Conservation (phyloP, 352 stramenopile species). For the Lagenidium sp. region DNA sequence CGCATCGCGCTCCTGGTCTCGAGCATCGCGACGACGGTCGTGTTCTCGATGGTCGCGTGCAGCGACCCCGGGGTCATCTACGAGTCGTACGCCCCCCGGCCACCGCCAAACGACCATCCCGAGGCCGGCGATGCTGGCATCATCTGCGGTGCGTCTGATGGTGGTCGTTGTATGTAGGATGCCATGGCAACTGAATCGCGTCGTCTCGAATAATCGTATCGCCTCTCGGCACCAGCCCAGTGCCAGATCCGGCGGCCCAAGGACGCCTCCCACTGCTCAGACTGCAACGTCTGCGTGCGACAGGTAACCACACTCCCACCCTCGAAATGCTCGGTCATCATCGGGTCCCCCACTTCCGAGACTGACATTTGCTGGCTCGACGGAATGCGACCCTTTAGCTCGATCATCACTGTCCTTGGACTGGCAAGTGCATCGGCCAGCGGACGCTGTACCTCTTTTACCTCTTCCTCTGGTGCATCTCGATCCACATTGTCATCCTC, state of each 20-base stretch:
- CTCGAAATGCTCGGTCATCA: background rate
- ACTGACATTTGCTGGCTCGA: conserved; percentile 1
- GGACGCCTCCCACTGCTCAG: conserved; percentile 68
- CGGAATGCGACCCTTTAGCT: conserved; percentile 28
- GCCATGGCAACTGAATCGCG: too few species aligned
- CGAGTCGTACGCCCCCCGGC: conserved; percentile 25
- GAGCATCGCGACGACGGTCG: conserved; percentile 45
- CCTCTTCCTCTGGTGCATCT: conserved; percentile 28
- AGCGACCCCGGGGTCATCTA: conserved; percentile 69
- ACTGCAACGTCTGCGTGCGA: conserved; percentile 66
- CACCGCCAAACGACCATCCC: conserved; percentile 11
- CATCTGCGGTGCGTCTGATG: conserved; percentile 58
- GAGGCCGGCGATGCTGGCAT: conserved; percentile 39
- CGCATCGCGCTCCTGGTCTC: conserved; percentile 39
- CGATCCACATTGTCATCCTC: conserved; percentile 23
- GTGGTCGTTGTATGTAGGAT: too few species aligned
- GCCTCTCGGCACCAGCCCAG: too few species aligned
- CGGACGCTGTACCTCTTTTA: conserved; percentile 36
- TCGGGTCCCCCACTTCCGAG: background rate
- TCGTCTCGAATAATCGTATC: too few species aligned
- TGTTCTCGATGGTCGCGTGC: conserved; percentile 71
- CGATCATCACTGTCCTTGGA: conserved; percentile 74
- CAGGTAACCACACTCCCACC: conserved; percentile 22
- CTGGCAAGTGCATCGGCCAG: conserved; percentile 55
- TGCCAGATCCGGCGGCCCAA: conserved; percentile 63